Base-by-base conservation (phyloP, 192 early-diverging fungal species). In the Rhizophlyctis rosea region DNA sequence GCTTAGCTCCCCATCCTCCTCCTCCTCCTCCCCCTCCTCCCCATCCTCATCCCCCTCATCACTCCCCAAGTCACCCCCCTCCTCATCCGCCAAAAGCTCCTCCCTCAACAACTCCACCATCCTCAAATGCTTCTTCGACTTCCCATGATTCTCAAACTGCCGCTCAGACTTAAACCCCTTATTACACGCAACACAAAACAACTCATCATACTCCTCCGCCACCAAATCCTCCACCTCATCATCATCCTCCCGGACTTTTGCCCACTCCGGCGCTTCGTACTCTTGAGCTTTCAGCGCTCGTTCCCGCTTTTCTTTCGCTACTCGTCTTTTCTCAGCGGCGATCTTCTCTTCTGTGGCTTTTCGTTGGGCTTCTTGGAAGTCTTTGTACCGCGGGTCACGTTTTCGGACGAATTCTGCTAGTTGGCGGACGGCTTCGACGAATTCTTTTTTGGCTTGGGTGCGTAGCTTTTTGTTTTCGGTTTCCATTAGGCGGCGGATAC, bases 351-450 rank as follows among this genome's bases (percentile, higher is more conserved):
- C 75, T 11, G 80, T 70, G 23, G 74, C 81, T 64, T 58, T 86
- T 80, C 70, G 81, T 74, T 36, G 59, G 61, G 33, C 78, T 18
- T 86, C 88, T 11, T 81, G 67, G 62, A 73, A 87, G 16, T 73
- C 78, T 47, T 92, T 88, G 61, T 84, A 89, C 18, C 96, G 86
- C 9, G 96, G 96, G 70, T 99, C 96, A 24, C 92, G 88, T 64
- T 92, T 92, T 39, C 87, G 82, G 1, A 98, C 74, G 71, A 83
- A 94, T 1, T 71, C 68, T 0, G 89, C 88, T 34, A 99, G 81
- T 2, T 75, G 81, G 3, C 83, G 67, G 2, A 84, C 80, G 21
- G 73, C 55, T 31, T 76, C 73, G 58, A 65, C 73, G 59, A 70
- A 83, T 31, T 79, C 73, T 28, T 64, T 29, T 11, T 72, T 76